A percentile compares a stretch with the other conserved stretches of the same genome.
These are phyloP conservation scores for Thraustotheca clavata DNA, from an alignment of 352 stramenopile species.

Conservation along the genomic window DNA sequence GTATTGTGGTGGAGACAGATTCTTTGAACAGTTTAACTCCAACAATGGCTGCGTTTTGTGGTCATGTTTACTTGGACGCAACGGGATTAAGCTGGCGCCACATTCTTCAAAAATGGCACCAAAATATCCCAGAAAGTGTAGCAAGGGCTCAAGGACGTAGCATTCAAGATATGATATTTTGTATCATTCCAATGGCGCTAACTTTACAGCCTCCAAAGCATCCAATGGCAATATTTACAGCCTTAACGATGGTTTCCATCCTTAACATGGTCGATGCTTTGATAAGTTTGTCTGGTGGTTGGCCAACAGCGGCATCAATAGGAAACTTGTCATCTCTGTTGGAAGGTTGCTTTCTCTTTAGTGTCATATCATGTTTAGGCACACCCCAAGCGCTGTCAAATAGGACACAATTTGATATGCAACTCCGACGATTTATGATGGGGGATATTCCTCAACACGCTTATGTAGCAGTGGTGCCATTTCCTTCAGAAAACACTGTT, in stretches of 20 bases:
- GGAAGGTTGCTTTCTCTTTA: constrained; percentile 13
- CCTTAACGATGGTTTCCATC: background rate
- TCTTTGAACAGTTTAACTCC: background rate
- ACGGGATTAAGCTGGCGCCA: background rate
- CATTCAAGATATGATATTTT: background rate
- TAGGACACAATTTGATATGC: background rate
- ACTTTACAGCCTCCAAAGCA: background rate
- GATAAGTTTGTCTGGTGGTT: background rate
- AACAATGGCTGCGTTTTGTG: background rate
- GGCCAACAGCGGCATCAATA: background rate
- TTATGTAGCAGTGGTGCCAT: background rate
- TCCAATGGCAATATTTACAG: background rate
- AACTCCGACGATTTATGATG: background rate
- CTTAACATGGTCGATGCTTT: background rate
- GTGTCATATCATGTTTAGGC: background rate
- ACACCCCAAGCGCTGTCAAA: background rate
- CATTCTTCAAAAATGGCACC: constrained; percentile 2
- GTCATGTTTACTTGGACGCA: background rate
- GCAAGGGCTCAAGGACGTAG: background rate
- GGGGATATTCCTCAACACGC: background rate
- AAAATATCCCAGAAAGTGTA: background rate
- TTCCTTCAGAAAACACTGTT: background rate
- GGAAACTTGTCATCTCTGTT: background rate
- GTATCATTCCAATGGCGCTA: background rate
- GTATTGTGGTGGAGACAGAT: constrained; percentile 14